Percentiles rank a stretch among this genome's conserved stretches.
Conservation (phyloP, 768 basidiomycete genomes). For the Terana coerulea region DNA sequence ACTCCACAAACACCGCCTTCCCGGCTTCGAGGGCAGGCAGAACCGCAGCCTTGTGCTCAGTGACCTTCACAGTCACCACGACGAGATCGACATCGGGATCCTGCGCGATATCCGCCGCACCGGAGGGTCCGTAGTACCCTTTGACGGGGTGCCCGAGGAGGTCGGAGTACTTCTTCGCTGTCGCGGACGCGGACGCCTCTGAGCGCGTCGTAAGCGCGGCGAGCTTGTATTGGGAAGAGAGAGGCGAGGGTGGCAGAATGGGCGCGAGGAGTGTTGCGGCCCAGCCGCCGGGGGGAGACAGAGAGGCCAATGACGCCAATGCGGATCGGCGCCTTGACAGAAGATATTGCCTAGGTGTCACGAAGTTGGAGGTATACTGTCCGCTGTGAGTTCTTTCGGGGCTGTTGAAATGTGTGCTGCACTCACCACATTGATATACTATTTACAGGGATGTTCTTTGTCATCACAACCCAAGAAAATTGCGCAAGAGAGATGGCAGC, state of each 20-base stretch:
- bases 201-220: constrained; percentile 35
- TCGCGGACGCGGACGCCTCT: constrained; percentile 24
- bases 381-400: no score
- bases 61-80: constrained; percentile 31
- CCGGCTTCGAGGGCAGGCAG: constrained; percentile 33
- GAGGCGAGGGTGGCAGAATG: not conserved
- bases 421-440: no score
- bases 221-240: constrained; percentile 21
- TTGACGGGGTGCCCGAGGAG: constrained; percentile 27
- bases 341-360: no score
- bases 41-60: constrained; percentile 27
- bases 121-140: constrained; percentile 30
- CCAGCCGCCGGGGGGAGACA: not conserved
- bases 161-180: constrained; percentile 29
- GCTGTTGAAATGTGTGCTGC: no score
- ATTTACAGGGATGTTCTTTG: no score
- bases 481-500: no score
- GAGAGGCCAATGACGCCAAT: constrained; percentile 13
- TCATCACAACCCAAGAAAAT: no score
- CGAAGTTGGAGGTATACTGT: no score
- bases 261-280: not conserved
- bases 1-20: constrained; percentile 39
- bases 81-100: constrained; percentile 38
- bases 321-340: constrained; percentile 28
- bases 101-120: constrained; percentile 20